Evolutionary conservation across 169 alveolate species (phyloP).

Genomic region (Cryptosporidium bovis): DNA sequence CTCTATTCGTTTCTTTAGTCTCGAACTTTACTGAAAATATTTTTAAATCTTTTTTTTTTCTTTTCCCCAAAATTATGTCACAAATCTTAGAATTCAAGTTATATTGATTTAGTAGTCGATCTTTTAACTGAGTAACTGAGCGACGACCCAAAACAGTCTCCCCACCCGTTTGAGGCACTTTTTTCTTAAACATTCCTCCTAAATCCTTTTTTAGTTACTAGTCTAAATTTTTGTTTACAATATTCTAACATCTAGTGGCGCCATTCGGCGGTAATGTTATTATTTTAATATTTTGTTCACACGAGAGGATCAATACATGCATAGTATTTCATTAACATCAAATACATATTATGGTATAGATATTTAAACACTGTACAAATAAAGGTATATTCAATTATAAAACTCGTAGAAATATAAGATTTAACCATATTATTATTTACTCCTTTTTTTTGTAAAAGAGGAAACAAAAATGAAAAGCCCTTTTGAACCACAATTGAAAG

Average conservation of each 20-base stretch:
- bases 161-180: conserved; percentile 20
- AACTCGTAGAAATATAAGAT: no score
- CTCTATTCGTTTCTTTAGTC: conserved; percentile 3
- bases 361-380: no score
- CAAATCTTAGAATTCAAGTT: background rate
- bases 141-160: conserved; percentile 53
- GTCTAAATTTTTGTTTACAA: no score
- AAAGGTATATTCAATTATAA: no score
- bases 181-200: conserved; percentile 29
- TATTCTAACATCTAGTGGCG: no score
- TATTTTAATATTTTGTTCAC: no score
- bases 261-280: no score
- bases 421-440: no score
- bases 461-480: background rate
- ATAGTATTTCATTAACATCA: no score
- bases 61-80: conserved; percentile 30
- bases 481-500: conserved; percentile 48
- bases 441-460: background rate
- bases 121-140: conserved; percentile 21
- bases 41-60: conserved; percentile 51
- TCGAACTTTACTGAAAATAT: conserved; percentile 30
- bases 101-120: conserved; percentile 26
- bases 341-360: no score
- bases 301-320: no score
- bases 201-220: no score